These are phyloP conservation scores for Penicillium brasilianum DNA, from an alignment of 2,329 filamentous ascomycete species.

Conservation along the genomic window DNA sequence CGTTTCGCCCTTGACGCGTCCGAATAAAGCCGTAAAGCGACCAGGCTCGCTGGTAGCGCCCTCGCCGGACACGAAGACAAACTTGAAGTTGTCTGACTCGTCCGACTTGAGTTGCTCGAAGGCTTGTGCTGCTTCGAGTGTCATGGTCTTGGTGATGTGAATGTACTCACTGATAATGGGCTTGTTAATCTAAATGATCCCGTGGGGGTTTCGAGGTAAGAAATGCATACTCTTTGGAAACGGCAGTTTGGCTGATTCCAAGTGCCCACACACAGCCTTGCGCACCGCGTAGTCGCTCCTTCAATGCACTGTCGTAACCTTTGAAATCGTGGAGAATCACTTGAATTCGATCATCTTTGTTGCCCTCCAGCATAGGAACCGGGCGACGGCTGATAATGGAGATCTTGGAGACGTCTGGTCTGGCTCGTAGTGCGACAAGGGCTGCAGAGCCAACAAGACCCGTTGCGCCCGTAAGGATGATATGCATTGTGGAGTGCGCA, in stretches of 20 bases:
- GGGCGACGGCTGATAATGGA: conserved; percentile 70
- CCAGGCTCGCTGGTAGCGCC: conserved; percentile 53
- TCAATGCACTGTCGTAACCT: conserved; percentile 61
- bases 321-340: conserved; percentile 74
- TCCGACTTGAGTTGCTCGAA: conserved; percentile 60
- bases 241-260: conserved; percentile 66
- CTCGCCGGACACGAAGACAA: conserved; percentile 71
- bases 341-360: conserved; percentile 53
- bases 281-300: conserved; percentile 67
- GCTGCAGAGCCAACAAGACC: conserved; percentile 67
- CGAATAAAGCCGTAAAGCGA: conserved; percentile 63
- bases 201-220: neutral
- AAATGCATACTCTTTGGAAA: conserved; percentile 61
- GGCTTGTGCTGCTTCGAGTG: conserved; percentile 66
- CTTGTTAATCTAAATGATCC: neutral
- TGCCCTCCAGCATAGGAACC: conserved; percentile 64
- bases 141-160: conserved; percentile 70
- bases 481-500: conserved; percentile 34
- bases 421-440: conserved; percentile 64
- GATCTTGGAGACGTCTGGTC: conserved; percentile 43
- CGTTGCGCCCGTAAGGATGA: conserved; percentile 72
- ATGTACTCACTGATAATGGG: conserved; percentile 60
- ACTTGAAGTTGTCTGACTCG: conserved; percentile 57
- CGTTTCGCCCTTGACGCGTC: conserved; percentile 68
- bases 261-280: conserved; percentile 75